These are phyloP conservation scores for Teratosphaeria nubilosa DNA, from an alignment of 2,329 filamentous ascomycete genomes.

Conservation along the genomic window DNA sequence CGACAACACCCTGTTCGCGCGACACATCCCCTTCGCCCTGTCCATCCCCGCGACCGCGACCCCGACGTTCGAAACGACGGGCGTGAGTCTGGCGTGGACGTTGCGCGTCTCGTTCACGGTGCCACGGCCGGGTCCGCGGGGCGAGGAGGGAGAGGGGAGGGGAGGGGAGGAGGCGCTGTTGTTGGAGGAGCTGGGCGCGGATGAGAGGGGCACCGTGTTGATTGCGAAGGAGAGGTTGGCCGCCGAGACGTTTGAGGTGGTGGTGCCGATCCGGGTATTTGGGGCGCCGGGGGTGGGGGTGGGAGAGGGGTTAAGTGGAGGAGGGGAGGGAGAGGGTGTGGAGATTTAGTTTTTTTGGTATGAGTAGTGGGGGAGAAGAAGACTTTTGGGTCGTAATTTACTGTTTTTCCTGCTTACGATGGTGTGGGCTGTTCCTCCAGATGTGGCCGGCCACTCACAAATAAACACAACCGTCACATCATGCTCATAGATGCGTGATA, in stretches of 20 bases:
- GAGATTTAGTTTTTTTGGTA: neutral
- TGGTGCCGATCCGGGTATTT: conserved; percentile 27
- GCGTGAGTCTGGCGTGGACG: conserved; percentile 79
- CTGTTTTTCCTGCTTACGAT: neutral
- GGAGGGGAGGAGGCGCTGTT: conserved; percentile 43
- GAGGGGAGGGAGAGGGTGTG: neutral
- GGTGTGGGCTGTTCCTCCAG: too few species aligned
- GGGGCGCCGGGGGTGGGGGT: conserved; percentile 12
- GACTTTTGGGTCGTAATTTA: neutral
- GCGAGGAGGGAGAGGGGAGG: conserved; percentile 54
- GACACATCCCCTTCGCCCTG: conserved; percentile 68
- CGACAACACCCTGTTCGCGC: conserved; percentile 73
- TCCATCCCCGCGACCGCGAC: conserved; percentile 76
- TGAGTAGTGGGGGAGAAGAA: neutral
- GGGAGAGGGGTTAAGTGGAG: neutral
- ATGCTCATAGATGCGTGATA: neutral
- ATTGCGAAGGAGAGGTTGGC: conserved; percentile 25
- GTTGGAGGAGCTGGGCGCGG: conserved; percentile 25
- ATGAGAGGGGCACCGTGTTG: conserved; percentile 25
- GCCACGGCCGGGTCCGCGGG: conserved; percentile 8
- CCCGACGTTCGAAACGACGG: conserved; percentile 84
- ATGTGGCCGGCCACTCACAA: neutral
- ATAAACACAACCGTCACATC: neutral
- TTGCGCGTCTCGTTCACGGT: conserved; percentile 89
- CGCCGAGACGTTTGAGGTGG: conserved; percentile 28